Conservation (phyloP, 805 yeast genomes). For the Candida caryicola region DNA sequence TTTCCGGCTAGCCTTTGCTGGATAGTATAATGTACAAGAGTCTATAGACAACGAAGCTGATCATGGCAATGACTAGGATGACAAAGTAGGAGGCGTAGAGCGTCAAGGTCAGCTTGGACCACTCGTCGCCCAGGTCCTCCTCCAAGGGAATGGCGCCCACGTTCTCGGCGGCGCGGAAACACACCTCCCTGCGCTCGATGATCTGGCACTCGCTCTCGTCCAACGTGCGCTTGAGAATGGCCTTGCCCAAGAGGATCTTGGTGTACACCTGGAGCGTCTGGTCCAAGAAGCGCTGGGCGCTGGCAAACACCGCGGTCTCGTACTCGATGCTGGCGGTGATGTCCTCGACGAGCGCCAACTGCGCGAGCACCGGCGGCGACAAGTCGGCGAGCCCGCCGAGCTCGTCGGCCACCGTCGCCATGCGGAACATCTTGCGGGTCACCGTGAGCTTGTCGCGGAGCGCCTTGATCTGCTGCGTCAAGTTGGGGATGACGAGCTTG, state of each 20-base stretch:
- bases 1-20: too few relatives aligned
- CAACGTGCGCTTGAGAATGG: constrained; percentile 37
- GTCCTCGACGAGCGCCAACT: constrained; percentile 35
- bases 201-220: constrained; percentile 28
- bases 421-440: constrained; percentile 23
- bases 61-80: constrained; percentile 22
- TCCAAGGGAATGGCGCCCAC: constrained; percentile 42
- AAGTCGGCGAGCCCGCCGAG: constrained; percentile 18
- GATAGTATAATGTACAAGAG: constrained; percentile 19
- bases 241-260: constrained; percentile 36
- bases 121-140: constrained; percentile 27
- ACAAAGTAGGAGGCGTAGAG: constrained; percentile 23
- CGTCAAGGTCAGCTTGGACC: constrained; percentile 20
- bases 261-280: constrained; percentile 37
- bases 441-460: constrained; percentile 26
- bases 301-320: constrained; percentile 28
- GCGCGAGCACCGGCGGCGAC: constrained; percentile 23
- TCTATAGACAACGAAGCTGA: constrained; percentile 26
- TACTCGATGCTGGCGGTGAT: constrained; percentile 37
- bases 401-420: constrained; percentile 33
- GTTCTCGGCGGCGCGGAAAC: constrained; percentile 41
- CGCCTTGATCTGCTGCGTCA: constrained; percentile 30
- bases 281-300: constrained; percentile 31
- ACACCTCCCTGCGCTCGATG: constrained; percentile 35
- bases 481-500: constrained; percentile 32